Evolutionary conservation across 352 stramenopile genomes (phyloP), one percentile per base, ranked within the genome.

Genomic region (Phytophthora colocasiae): DNA sequence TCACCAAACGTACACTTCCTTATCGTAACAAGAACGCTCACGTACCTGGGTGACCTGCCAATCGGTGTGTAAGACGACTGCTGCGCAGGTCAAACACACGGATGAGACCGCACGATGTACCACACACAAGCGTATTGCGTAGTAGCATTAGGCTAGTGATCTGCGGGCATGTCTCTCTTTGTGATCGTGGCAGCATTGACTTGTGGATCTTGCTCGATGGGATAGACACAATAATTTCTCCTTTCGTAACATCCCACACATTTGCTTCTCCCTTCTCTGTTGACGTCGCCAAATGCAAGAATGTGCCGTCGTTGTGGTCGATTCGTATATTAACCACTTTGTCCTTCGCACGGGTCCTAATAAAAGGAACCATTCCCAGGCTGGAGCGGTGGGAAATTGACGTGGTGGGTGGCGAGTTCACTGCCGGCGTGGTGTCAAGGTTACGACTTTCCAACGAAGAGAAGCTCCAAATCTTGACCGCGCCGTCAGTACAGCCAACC

Each of bases 91-190:
- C 89, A 63, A 95, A 96, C 24, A 96, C 87, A 19, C 89, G 85
- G 43, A 96, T 95, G 58, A 96, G 88, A 15, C 89, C 89, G 34
- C 74, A 89, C 11, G 89, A 95, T n/a, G 89, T 96, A 19, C 89
- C 89, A 61, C 85, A 94, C 19, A 96, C 85, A 4, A 96, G 66
- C 7, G 87, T 96, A 67, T 94, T 95, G 31, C 89, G 87, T 54
- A 95, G 86, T 31, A 96, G 58, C 87, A 96, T 96, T 11, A 96
- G 57, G 31, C 84, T 95, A n/a, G 85, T 94, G 38, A 96, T 92
- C 66, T 95, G 87, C 7, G 87, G 86, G 17, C 67, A 80, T 19
- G 75, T 39, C 43, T 92, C 83, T 46, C 85, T 73, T 36, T 89
- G 75, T 3, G 83, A 84, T 15, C 89, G 81, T 12, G 81, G 84